These are phyloP conservation scores for Penicillium lividum DNA, from an alignment of 495 filamentous ascomycete species.

Conservation along the genomic window DNA sequence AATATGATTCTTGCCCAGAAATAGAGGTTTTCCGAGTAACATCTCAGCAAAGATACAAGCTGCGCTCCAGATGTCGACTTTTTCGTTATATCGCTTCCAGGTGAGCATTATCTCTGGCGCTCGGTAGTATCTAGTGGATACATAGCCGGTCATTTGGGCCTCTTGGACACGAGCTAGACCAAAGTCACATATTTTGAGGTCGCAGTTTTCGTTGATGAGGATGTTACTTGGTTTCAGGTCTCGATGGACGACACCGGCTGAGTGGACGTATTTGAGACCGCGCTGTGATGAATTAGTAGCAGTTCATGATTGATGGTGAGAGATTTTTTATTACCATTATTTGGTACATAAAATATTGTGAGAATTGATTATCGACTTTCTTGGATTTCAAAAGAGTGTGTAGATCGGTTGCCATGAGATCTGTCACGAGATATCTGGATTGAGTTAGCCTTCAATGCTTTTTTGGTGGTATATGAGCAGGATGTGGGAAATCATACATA, in stretches of 20 bases:
- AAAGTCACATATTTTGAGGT: conserved; percentile 99
- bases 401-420: conserved; percentile 93
- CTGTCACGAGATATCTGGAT: conserved; percentile 90
- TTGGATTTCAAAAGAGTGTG: conserved; percentile 90
- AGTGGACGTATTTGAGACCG: conserved; percentile 97
- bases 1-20: conserved; percentile 97
- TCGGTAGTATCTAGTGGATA: conserved; percentile 96
- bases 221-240: conserved; percentile 99
- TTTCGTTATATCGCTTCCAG: conserved; percentile 98
- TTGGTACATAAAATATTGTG: conserved; percentile 98
- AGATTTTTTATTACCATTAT: conserved; percentile 66
- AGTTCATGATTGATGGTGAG: background rate
- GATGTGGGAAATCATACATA: conserved; percentile 60
- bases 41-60: conserved; percentile 99
- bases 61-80: conserved; percentile 98
- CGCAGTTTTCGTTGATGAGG: conserved; percentile 97
- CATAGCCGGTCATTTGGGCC: conserved; percentile 98
- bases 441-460: background rate
- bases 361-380: conserved; percentile 96
- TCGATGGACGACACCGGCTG: conserved; percentile 95
- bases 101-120: conserved; percentile 99
- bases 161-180: conserved; percentile 96
- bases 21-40: conserved; percentile 93
- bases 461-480: background rate
- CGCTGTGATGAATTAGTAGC: conserved; percentile 55